A percentile compares a stretch with the other conserved stretches of the same genome.
These are phyloP conservation scores for Salix purpurea DNA, from an alignment of 345 rosid genomes.

Conservation along the genomic window DNA sequence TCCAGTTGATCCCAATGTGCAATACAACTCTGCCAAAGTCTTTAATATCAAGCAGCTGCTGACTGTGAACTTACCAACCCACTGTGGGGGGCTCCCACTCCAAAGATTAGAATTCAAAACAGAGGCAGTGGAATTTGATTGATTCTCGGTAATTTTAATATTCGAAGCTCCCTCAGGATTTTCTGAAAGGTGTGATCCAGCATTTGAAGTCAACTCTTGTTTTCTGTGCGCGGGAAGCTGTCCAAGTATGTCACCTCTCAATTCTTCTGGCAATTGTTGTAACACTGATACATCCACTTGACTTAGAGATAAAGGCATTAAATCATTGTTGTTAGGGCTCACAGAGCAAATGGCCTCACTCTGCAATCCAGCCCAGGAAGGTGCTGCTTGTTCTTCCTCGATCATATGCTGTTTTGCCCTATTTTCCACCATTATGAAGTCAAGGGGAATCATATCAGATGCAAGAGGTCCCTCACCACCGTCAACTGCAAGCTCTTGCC, in stretches of 20 bases:
- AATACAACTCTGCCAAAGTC: slow-evolving; percentile 50
- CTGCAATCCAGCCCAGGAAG: slow-evolving; percentile 27
- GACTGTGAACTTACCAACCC: slow-evolving; percentile 62
- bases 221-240: slow-evolving; percentile 55
- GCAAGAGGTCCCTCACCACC: slow-evolving; percentile 20
- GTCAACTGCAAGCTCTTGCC: slow-evolving; percentile 17
- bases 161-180: slow-evolving; percentile 27
- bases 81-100: slow-evolving; percentile 73
- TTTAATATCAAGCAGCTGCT: slow-evolving; percentile 48
- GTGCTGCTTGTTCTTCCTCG: slow-evolving; percentile 15
- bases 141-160: slow-evolving; percentile 32
- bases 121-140: slow-evolving; percentile 15
- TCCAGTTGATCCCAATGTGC: slow-evolving; percentile 42
- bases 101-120: slow-evolving; percentile 38
- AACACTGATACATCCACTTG: slow-evolving; percentile 73
- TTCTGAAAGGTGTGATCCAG: slow-evolving; percentile 23
- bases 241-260: slow-evolving; percentile 63
- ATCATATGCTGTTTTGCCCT: slow-evolving; percentile 29
- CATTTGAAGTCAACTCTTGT: slow-evolving; percentile 34
- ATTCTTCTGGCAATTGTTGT: slow-evolving; percentile 77
- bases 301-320: slow-evolving; percentile 76
- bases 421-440: slow-evolving; percentile 13
- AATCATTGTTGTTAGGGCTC: slow-evolving; percentile 34
- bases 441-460: slow-evolving; percentile 23
- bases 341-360: slow-evolving; percentile 16